Percentiles rank a stretch among this genome's conserved stretches.
Conservation (phyloP, 208 protist species). For the Acanthamoeba sp. region DNA sequence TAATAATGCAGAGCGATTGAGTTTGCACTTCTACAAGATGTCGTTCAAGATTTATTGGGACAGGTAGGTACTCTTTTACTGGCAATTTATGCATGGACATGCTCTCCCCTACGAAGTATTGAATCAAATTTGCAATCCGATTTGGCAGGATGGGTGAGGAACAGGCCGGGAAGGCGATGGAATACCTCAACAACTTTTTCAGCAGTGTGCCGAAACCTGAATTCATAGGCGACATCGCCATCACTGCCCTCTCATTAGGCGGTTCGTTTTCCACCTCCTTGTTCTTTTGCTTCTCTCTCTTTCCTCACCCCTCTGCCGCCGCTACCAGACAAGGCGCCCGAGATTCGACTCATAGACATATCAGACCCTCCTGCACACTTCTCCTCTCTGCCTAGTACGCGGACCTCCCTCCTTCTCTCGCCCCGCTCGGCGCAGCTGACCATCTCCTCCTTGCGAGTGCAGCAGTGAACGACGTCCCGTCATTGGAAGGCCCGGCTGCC, state of each 20-base stretch:
- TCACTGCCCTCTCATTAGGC: background rate
- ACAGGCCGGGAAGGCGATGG: background rate
- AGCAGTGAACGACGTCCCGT: background rate
- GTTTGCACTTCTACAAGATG: background rate
- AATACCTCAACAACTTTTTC: slow-evolving; percentile 8
- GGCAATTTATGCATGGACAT: background rate
- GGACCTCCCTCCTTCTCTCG: background rate
- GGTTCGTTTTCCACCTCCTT: background rate
- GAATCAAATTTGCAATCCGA: too few species aligned
- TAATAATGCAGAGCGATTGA: background rate
- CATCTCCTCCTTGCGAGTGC: background rate
- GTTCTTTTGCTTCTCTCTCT: background rate
- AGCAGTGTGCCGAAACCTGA: background rate
- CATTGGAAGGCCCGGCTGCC: background rate
- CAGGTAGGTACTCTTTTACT: background rate
- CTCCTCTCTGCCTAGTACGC: background rate
- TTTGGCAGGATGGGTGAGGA: slow-evolving; percentile 2
- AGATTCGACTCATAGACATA: background rate
- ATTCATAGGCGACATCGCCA: slow-evolving; percentile 23
- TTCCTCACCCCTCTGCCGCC: background rate
- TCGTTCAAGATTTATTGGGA: slow-evolving; percentile 50
- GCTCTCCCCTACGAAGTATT: too few species aligned
- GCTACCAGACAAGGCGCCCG: background rate
- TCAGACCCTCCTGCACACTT: background rate
- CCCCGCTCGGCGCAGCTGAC: background rate